Base-by-base conservation (phyloP, 495 filamentous ascomycete genomes). In the Lepidopterella palustris region DNA sequence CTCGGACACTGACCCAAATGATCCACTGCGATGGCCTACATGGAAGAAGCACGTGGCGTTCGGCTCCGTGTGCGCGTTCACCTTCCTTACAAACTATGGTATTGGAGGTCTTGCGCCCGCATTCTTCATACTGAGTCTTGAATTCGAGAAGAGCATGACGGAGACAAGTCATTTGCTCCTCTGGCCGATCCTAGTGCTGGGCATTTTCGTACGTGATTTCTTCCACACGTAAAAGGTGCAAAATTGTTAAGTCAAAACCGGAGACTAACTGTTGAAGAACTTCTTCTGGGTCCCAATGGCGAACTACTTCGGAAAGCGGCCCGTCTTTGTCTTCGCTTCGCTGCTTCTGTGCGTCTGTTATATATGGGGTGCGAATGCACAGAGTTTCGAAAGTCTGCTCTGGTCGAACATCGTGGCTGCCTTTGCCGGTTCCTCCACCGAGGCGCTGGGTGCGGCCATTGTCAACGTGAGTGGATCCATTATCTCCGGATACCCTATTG, bases 261-360 rank as follows among this genome's bases (percentile, higher is more conserved):
- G 13, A 42, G 10, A 10, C 35, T 42, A 10, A 42, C 10, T n/a
- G n/a, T n/a, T n/a, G n/a, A n/a, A 42, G 35, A 72, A 72, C 55
- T 72, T 72, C 62, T 66, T 72, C 48, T 72, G 70, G 70, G 70
- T 72, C 8, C 70, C 70, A 3, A 45, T 72, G 8, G 70, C 70
- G 0, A 71, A 71, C 40, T 71, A 70, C 52, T 69, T 72, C 45
- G 70, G 70, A n/a, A 71, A 72, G 53, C 57, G 70, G 26, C 70
- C 70, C 21, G 53, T 71, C 27, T 72, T 72, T 39, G 68, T 71
- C 18, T 68, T 72, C 28, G 56, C 67, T 3, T 66, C 57, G 4
- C 53, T 68, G 4, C 57, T 72, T 29, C 67, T 72, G 18, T 66
- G 61, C 48, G 40, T 68, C 8, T 62, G 51, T 55, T 69, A 69